Base-by-base conservation (phyloP, 305 asterid species). In the Fraxinus latifolia region DNA sequence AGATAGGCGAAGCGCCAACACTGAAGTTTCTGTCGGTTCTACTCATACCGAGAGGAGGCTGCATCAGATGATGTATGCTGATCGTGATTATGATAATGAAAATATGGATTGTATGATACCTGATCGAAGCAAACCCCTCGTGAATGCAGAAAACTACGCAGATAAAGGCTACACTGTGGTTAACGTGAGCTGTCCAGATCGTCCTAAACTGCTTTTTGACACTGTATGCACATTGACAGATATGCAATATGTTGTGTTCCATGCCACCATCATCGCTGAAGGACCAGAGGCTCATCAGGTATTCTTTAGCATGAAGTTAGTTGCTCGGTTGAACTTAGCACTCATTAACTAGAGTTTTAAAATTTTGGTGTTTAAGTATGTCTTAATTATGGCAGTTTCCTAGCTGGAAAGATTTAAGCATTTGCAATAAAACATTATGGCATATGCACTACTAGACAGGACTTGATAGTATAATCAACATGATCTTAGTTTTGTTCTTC, bases 11-110 rank as follows among this genome's bases (percentile, higher is more conserved):
- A 87, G 92, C 0, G 94, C 96, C 65, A 93, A 92, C 5, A 91
- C 93, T 12, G 93, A 90, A 15, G 94, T 94, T 60, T 89, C 97
- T 1, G 85, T 86, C 1, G 98, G 92, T 3, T 88, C 94, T 0
- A 91, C 93, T 17, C 96, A 91, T 79, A 88, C 82, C 0, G 90
- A 89, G 83, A 86, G 99, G 84, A 90, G 97, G 85, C 77, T 94
- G 83, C 99, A 95, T 72, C 99, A 95, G 44, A 86, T 95, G 87
- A 90, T 95, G 97, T 95, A 95, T 55, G 99, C 96, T 25, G 99
- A 92, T 86, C 98, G 97, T 73, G 99, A 95, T 78, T 95, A 87
- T 15, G 98, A 94, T 77, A 74, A 85, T 5, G 87, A 86, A 5
- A 86, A 81, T 73, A 83, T 74, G 58, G 85, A 60, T 39, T 25